Evolutionary conservation across 345 rosid genomes (phyloP).

Genomic region (Euphorbia tirucalli): DNA sequence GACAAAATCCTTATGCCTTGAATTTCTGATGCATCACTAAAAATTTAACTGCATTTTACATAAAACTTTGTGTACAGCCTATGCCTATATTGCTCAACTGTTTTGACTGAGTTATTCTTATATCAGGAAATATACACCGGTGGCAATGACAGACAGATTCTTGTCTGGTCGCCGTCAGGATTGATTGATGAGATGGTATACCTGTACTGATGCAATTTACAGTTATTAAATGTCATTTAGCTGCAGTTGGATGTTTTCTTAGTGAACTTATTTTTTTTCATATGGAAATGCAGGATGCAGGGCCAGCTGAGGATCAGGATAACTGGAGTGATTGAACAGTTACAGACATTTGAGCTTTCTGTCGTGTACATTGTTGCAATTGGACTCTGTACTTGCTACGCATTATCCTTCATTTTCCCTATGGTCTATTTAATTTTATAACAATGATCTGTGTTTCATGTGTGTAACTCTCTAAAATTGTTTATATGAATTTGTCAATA

Average conservation of each 20-base stretch:
- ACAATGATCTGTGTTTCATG: background rate
- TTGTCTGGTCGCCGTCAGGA: slow-evolving; percentile 78
- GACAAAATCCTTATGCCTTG: background rate
- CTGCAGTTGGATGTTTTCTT: background rate
- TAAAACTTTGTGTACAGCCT: background rate
- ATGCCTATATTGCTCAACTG: slow-evolving; percentile 1
- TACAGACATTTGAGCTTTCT: background rate
- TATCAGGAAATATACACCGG: slow-evolving; percentile 82
- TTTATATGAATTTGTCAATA: too few relatives aligned
- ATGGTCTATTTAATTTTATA: background rate
- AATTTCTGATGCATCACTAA: background rate
- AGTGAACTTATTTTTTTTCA: background rate
- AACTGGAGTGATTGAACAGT: slow-evolving; percentile 63
- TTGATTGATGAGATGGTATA: slow-evolving; percentile 40
- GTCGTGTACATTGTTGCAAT: background rate
- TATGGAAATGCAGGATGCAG: slow-evolving; percentile 43
- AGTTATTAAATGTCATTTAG: background rate
- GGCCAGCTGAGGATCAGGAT: slow-evolving; percentile 50
- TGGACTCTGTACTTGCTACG: background rate
- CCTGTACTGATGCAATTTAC: background rate
- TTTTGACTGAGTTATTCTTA: slow-evolving; percentile 15
- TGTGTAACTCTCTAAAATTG: background rate
- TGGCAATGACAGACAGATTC: slow-evolving; percentile 75
- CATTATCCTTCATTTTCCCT: background rate
- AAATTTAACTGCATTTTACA: slow-evolving; percentile 1